A percentile compares a stretch with the other conserved stretches of the same genome.
phyloP scores from a whole-genome alignment of 2,329 filamentous ascomycete genomes.

The Metarhizium sp. region DNA sequence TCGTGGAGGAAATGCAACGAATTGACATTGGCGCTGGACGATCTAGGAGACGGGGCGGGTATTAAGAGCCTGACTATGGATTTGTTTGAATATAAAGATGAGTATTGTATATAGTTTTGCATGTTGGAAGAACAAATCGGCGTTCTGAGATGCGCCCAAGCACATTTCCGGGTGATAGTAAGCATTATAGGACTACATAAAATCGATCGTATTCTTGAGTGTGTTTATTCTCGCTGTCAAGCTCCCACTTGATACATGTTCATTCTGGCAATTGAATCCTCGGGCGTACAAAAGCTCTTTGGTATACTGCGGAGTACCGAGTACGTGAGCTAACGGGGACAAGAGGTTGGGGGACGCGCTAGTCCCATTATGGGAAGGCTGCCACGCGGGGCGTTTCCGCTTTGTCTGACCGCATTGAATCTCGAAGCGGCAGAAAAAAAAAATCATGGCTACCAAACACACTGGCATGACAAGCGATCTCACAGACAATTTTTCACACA shows the following conservation, averaged over 20 bases:
- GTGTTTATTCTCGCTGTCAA: no score
- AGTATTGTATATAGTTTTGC: slow-evolving; percentile 4
- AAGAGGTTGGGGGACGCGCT: not conserved
- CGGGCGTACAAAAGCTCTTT: no score
- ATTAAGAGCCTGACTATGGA: slow-evolving; percentile 16
- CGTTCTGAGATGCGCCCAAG: slow-evolving; percentile 2
- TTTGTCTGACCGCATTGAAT: slow-evolving; percentile 4
- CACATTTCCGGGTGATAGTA: not conserved
- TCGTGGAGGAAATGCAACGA: slow-evolving; percentile 62
- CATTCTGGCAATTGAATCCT: not conserved
- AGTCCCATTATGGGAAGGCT: slow-evolving; percentile 1
- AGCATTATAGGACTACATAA: not conserved
- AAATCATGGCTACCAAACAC: slow-evolving; percentile 7
- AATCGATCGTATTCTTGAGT: no score
- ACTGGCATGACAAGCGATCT: no score
- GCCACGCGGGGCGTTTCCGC: slow-evolving; percentile 6
- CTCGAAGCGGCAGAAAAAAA: slow-evolving; percentile 17
- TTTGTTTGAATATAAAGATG: not conserved
- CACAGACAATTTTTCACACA: not conserved
- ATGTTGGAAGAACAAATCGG: slow-evolving; percentile 10
- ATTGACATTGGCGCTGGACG: slow-evolving; percentile 57
- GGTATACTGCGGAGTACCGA: no score
- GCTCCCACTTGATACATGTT: not conserved
- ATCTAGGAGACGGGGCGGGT: slow-evolving; percentile 40
- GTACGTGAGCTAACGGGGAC: no score